Conservation (phyloP, 2,329 filamentous ascomycete genomes). For the Parascedosporium putredinis region DNA sequence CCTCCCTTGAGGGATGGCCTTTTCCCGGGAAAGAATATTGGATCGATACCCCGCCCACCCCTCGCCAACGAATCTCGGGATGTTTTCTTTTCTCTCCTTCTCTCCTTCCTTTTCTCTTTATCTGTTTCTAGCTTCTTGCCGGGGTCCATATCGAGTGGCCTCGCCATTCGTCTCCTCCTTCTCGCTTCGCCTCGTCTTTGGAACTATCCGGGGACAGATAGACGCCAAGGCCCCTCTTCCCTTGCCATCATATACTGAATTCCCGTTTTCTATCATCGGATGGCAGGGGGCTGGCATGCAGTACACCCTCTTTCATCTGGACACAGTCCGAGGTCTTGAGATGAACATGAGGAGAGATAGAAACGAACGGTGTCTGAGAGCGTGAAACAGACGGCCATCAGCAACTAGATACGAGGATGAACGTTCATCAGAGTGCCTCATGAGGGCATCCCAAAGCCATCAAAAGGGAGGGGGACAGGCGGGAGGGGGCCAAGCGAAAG, state of each 20-base stretch:
- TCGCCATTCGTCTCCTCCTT: background rate
- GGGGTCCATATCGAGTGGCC: background rate
- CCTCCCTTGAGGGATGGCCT: background rate
- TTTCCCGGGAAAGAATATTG: slow-evolving; percentile 1
- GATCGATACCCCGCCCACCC: background rate
- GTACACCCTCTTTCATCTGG: background rate
- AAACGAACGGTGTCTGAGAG: too few relatives aligned
- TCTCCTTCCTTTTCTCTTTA: background rate
- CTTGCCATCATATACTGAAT: background rate
- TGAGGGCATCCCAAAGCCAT: too few relatives aligned
- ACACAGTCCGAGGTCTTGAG: too few relatives aligned
- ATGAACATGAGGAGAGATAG: too few relatives aligned
- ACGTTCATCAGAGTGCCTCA: too few relatives aligned
- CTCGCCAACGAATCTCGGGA: background rate
- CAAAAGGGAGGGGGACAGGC: slow-evolving; percentile 13
- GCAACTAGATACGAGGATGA: too few relatives aligned
- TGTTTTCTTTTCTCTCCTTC: background rate
- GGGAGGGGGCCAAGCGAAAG: slow-evolving; percentile 11
- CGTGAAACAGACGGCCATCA: too few relatives aligned
- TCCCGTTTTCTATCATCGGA: background rate
- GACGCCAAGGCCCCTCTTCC: background rate
- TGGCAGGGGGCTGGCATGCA: background rate
- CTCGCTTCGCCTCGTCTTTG: background rate
- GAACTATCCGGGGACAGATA: background rate
- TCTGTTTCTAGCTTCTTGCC: too few relatives aligned